phyloP scores from a whole-genome alignment of 164 flowering plant species.

The Vitis rotundifolia region DNA sequence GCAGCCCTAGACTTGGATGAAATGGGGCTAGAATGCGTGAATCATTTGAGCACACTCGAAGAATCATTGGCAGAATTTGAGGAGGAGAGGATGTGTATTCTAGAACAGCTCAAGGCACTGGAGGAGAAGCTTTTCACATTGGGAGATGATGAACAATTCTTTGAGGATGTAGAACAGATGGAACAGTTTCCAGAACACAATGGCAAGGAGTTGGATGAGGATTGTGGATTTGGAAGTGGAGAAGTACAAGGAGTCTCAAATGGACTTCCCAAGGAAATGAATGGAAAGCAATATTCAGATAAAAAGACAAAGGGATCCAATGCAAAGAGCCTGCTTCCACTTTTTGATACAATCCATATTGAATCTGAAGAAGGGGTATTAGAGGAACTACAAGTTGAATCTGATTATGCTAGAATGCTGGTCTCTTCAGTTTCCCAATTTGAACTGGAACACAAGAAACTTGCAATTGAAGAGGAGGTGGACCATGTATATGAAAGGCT shows the following conservation, averaged over 20 bases:
- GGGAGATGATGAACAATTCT: slow-evolving; percentile 53
- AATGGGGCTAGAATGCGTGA: slow-evolving; percentile 31
- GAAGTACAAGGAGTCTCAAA: slow-evolving; percentile 30
- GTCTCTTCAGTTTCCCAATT: slow-evolving; percentile 20
- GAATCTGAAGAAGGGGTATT: slow-evolving; percentile 44
- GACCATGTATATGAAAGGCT: slow-evolving; percentile 85
- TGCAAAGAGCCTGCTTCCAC: slow-evolving; percentile 79
- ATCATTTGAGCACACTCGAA: slow-evolving; percentile 27
- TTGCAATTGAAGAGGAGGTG: slow-evolving; percentile 72
- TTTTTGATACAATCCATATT: slow-evolving; percentile 56
- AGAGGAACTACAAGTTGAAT: slow-evolving; percentile 30
- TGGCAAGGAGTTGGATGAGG: slow-evolving; percentile 15
- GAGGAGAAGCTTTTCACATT: slow-evolving; percentile 78
- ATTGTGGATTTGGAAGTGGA: slow-evolving; percentile 16
- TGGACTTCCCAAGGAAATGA: slow-evolving; percentile 33
- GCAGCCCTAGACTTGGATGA: slow-evolving; percentile 58
- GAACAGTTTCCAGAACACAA: slow-evolving; percentile 28
- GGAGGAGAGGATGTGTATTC: slow-evolving; percentile 74
- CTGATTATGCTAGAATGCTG: slow-evolving; percentile 28
- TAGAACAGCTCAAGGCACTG: slow-evolving; percentile 76
- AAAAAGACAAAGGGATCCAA: slow-evolving; percentile 38
- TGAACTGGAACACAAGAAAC: slow-evolving; percentile 37
- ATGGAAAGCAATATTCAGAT: slow-evolving; percentile 35
- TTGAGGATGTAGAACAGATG: slow-evolving; percentile 33
- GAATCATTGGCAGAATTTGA: slow-evolving; percentile 75